phyloP scores from a whole-genome alignment of 2,329 filamentous ascomycete species.

The Botrytis galanthina region DNA sequence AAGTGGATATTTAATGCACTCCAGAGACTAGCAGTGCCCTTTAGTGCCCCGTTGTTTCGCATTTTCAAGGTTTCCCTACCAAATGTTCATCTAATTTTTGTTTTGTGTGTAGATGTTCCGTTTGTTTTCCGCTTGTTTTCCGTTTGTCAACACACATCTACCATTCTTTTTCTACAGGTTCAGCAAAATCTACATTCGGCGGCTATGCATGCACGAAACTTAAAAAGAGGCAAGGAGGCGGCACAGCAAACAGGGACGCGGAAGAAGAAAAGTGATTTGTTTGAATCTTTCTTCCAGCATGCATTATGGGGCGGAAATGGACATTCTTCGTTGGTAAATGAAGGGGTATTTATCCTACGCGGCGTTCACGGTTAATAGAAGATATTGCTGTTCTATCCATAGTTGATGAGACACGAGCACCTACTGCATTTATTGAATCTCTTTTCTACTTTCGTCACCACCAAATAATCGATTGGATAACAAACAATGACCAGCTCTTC shows the following conservation, averaged over 20 bases:
- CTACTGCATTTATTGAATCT: not conserved
- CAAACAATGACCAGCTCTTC: not conserved
- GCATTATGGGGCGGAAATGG: no score
- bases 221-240: not conserved
- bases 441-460: not conserved
- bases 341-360: not conserved
- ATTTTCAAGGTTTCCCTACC: not conserved
- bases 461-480: not conserved
- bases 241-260: not conserved
- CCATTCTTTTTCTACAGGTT: not conserved
- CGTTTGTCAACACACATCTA: not conserved
- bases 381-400: not conserved
- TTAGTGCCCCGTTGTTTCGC: not conserved
- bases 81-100: not conserved
- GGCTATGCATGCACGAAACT: not conserved
- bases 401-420: not conserved
- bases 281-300: not conserved
- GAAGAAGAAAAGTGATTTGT: not conserved
- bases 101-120: not conserved
- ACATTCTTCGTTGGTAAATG: not conserved
- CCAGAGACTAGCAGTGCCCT: not conserved
- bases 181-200: not conserved
- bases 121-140: not conserved
- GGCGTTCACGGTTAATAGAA: not conserved
- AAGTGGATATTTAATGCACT: not conserved